Base-by-base conservation (phyloP, 192 early-diverging fungal species). In the Entophlyctis luteolus region DNA sequence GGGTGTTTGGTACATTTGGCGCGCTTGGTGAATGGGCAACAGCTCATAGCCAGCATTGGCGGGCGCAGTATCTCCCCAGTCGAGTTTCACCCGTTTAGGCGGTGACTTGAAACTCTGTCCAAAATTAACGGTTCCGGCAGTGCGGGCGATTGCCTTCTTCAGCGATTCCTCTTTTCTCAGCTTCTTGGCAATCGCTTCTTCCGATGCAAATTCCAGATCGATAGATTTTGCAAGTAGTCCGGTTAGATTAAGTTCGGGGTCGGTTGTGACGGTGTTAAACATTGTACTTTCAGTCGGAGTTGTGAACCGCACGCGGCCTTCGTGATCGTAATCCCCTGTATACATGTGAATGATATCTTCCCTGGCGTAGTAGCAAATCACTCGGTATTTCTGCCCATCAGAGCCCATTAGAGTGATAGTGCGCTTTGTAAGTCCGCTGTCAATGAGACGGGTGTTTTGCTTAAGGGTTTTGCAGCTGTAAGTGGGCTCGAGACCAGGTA, bases 321-420 rank as follows among this genome's bases (percentile, higher is more conserved):
- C 39, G n/a, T 42, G 8, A 12, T 42, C 39, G n/a, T n/a, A n/a
- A n/a, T n/a, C n/a, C 1, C 38, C 5, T 0, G 49, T 10, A 33
- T 66, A 66, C 63, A 66, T 66, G 22, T 66, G 4, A 23, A 66
- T 66, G 34, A 66, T 52, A 28, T 66, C 63, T 25, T 66, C 39
- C 20, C 63, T 29, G 12, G 63, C 63, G 23, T 66, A 66, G 29
- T 66, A 66, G 18, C 47, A 54, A 16, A 66, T 66, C 14, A 66
- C 36, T 20, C 63, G 63, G 35, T 66, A 36, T 4, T 25, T 10
- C 4, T 16, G 33, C 23, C 50, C 63, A 34, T 66, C 63, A 10
- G 32, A 37, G 14, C 49, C 63, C 22, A 54, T 66, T 23, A 66
- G 50, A 5, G 63, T 66, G 50, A 66, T 66, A 20, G 63, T 66